These are phyloP conservation scores for Cryphonectria nitschkei DNA, from an alignment of 2,329 filamentous ascomycete genomes.

Conservation along the genomic window DNA sequence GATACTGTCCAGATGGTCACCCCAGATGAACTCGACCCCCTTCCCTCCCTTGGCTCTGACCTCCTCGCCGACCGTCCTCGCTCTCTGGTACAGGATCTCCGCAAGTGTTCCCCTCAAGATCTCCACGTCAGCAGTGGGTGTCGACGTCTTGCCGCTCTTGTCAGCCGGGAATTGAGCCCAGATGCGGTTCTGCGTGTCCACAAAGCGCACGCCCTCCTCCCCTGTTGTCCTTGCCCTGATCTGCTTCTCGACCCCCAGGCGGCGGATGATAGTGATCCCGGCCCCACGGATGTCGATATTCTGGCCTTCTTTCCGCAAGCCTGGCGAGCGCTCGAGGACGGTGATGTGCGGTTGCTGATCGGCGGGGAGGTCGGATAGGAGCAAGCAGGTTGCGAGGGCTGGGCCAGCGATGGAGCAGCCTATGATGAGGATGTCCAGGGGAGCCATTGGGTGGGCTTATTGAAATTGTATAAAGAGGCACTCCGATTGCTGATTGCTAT, in stretches of 20 bases:
- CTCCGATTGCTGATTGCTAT: background rate
- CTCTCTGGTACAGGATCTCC: conserved; percentile 36
- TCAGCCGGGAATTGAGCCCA: conserved; percentile 36
- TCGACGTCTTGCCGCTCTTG: conserved; percentile 38
- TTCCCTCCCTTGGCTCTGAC: conserved; percentile 29
- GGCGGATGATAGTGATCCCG: conserved; percentile 45
- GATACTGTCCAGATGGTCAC: conserved; percentile 19
- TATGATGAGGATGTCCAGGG: conserved; percentile 42
- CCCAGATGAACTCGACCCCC: conserved; percentile 40
- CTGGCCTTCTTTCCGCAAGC: conserved; percentile 45
- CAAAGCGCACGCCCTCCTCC: conserved; percentile 45
- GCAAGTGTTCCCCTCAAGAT: conserved; percentile 42
- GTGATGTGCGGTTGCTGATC: conserved; percentile 40
- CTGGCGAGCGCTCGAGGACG: conserved; percentile 46
- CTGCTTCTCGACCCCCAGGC: conserved; percentile 43
- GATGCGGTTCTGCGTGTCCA: conserved; percentile 37
- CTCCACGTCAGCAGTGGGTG: conserved; percentile 42
- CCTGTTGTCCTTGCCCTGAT: conserved; percentile 42
- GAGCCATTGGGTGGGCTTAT: conserved; percentile 30
- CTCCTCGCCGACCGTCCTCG: conserved; percentile 9
- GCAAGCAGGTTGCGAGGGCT: conserved; percentile 49
- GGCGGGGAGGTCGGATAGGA: conserved; percentile 31
- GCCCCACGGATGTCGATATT: conserved; percentile 49
- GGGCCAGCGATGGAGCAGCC: conserved; percentile 46
- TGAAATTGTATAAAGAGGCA: no score